Conservation (phyloP, 2,329 filamentous ascomycete species). For the Clarireedia homoeocarpa region DNA sequence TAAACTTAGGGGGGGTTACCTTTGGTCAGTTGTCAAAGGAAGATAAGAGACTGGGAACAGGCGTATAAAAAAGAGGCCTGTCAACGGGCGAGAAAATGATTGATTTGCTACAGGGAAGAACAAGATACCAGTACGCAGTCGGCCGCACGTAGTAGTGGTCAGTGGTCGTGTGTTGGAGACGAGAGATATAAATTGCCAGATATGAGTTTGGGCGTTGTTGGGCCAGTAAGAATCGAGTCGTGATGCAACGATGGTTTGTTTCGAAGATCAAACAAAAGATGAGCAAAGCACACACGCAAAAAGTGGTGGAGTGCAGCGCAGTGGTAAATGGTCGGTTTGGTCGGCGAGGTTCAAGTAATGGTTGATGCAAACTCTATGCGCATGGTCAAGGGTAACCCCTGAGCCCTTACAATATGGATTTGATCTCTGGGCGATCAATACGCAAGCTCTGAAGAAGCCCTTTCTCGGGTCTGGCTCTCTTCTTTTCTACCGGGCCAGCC, state of each 20-base stretch:
- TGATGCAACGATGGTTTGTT: neutral
- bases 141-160: neutral
- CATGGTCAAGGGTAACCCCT: conserved; percentile 6
- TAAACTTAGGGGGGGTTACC: neutral
- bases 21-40: neutral
- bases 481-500: too few relatives aligned
- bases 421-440: neutral
- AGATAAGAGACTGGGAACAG: neutral
- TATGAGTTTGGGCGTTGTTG: too few relatives aligned
- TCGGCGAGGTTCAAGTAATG: neutral
- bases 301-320: neutral
- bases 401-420: neutral
- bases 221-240: too few relatives aligned
- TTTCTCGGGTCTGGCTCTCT: neutral
- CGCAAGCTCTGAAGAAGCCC: neutral
- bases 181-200: too few relatives aligned
- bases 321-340: neutral
- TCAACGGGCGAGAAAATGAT: neutral
- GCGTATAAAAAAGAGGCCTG: neutral
- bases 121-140: neutral
- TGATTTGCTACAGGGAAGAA: neutral
- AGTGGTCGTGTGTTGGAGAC: too few relatives aligned
- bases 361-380: neutral
- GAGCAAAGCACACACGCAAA: neutral
- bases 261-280: neutral